phyloP scores from a whole-genome alignment of 2,329 filamentous ascomycete genomes.

The Atkinsonella hypoxylon region DNA sequence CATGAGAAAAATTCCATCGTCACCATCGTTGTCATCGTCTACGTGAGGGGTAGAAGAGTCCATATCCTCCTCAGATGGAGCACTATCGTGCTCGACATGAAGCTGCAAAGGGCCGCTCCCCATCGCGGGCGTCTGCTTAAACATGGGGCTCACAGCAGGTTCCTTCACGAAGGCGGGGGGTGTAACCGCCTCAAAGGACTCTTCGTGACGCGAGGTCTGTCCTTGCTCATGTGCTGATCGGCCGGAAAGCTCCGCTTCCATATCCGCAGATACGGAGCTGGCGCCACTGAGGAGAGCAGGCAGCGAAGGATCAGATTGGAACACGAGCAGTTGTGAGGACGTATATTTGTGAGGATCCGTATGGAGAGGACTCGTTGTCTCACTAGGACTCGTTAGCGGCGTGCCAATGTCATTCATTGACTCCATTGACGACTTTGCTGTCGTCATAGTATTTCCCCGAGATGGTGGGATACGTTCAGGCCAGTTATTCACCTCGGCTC shows the following conservation, averaged over 20 bases:
- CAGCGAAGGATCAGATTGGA: constrained; percentile 52
- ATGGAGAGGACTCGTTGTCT: constrained; percentile 36
- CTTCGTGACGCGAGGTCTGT: constrained; percentile 34
- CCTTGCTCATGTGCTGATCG: constrained; percentile 17
- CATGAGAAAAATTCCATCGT: constrained; percentile 43
- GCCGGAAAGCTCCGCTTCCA: constrained; percentile 42
- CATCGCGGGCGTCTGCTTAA: constrained; percentile 20
- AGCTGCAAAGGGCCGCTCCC: constrained; percentile 20
- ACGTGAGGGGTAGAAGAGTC: constrained; percentile 8
- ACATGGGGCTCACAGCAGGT: constrained; percentile 29
- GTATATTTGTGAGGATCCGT: constrained; percentile 28
- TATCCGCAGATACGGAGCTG: constrained; percentile 51
- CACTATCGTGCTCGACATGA: constrained; percentile 13
- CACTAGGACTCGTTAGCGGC: constrained; percentile 43
- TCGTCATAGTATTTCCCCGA: constrained; percentile 29
- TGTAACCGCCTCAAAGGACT: constrained; percentile 40
- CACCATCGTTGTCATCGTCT: constrained; percentile 38
- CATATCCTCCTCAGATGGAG: constrained; percentile 3
- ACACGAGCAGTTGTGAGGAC: constrained; percentile 36
- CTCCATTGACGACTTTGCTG: constrained; percentile 37
- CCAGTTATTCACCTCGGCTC: constrained; percentile 20
- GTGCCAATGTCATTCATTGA: constrained; percentile 37
- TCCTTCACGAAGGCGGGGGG: constrained; percentile 40
- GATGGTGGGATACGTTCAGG: constrained; percentile 20
- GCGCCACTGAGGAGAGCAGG: constrained; percentile 51